Base-by-base conservation (phyloP, 1,139 yeast genomes). In the Pichia terricola region DNA sequence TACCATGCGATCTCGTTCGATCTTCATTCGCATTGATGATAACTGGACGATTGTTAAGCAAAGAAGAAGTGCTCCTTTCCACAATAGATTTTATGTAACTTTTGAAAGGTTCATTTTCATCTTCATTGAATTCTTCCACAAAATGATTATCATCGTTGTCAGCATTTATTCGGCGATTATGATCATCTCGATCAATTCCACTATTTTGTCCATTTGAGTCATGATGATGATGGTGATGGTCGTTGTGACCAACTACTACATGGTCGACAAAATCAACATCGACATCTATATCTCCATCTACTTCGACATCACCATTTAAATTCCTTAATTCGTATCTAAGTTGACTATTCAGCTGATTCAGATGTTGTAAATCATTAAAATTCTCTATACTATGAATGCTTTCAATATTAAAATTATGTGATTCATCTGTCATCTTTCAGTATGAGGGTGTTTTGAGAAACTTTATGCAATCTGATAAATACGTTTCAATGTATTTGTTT, bases 321-420 rank as follows among this genome's bases (percentile, higher is more conserved):
- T 48, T 42, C 34, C 49, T 38, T 16, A 46, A 32, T 30, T 46
- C 47, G 27, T 44, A 48, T 40, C 51, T 32, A 26, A 48, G 33
- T 40, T 48, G 51, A 28, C 37, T 43, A 27, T 48, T 46, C 8
- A 57, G 28, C 26, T 46, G 47, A 34, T 42, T 44, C 7, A 47
- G 36, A 35, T 47, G 47, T 16, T 16, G 22, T 4, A 42, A 34
- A 28, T 47, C 50, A 28, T 44, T 46, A 5, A 46, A 37, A 37
- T 44, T 47, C 10, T 44, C 46, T 4, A 47, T 40, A 26, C 40
- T 39, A 28, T 40, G 44, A 3, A 45, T 42, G 28, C 35, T 35
- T 22, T 43, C 48, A 28, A 43, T 40, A 36, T 31, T 39, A 35
- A 45, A 96, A 86, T 60, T 82, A 81, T 58, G 75, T 75, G 50